Base-by-base conservation (phyloP, 2,329 filamentous ascomycete species). In the Pseudocercospora vitis region DNA sequence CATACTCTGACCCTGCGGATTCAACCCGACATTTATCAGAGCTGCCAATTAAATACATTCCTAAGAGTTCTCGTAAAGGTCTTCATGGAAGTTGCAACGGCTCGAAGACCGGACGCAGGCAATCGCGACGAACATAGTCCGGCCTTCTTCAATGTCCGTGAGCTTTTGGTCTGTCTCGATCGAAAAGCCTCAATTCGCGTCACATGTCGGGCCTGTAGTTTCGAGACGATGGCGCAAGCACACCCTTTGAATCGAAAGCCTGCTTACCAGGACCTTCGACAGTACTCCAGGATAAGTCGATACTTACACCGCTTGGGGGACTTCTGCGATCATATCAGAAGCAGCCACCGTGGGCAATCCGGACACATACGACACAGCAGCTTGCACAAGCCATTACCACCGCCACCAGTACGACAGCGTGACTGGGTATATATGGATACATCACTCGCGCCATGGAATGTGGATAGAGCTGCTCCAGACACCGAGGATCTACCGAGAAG, bases 371-470 rank as follows among this genome's bases (percentile, higher is more conserved):
- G 11, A 12, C 49, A 47, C 8, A 19, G 51, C 14, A 65, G 57
- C 50, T 35, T 65, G 14, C 56, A 63, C 53, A 65, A 66, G 51
- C 56, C 65, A 35, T 48, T 68, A 14, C 63, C 64, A 29, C 11
- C 28, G 21, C 33, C 35, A 14, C 48, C 78, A 33, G 67, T 78
- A 29, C 62, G 70, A n/a, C 68, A 78, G 58, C 72, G 77, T 57
- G 42, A 45, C 16, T 45, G 42, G 24, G n/a, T 45, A 5, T 11
- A 14, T n/a, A 8, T 31, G 26, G 24, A 45, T 6, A 29, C 42
- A 28, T 45, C 42, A 28, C 42, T 45, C 42, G 42, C 42, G 42
- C 42, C 42, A 45, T 45, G 42, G 42, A 45, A 45, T 31, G 42
- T 45, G 24, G 42, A 45, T 45, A 45, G 42, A 45, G 42, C 42